Evolutionary conservation across 2,329 filamentous ascomycete species (phyloP).

Genomic region (Aureobasidium sp.): DNA sequence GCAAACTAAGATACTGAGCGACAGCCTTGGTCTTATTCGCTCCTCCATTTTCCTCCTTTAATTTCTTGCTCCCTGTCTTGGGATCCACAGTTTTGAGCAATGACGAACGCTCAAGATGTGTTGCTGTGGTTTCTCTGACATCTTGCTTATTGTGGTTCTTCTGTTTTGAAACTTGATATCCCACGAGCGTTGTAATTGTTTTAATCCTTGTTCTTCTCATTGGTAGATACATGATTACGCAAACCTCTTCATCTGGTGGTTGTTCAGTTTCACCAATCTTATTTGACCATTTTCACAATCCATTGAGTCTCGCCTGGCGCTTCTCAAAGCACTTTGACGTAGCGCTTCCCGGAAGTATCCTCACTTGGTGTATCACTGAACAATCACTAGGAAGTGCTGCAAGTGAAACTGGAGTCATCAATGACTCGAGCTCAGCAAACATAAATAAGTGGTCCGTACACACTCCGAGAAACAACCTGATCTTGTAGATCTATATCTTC

Average conservation of each 20-base stretch:
- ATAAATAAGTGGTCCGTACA: conserved; percentile 9
- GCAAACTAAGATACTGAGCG: conserved; percentile 43
- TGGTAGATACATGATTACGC: not conserved
- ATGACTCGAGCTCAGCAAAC: conserved; percentile 11
- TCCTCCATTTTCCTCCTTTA: not conserved
- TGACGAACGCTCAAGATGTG: not conserved
- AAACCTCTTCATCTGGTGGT: not conserved
- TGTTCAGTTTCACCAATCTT: not conserved
- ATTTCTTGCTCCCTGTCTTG: not conserved
- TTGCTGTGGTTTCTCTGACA: not conserved
- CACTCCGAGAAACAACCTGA: conserved; percentile 2
- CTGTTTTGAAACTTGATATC: not conserved
- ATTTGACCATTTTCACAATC: not conserved
- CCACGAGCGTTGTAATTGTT: not conserved
- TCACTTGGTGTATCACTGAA: not conserved
- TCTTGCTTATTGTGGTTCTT: not conserved
- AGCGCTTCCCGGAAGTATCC: not conserved
- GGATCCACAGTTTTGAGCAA: not conserved
- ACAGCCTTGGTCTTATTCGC: not conserved
- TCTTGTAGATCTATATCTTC: not conserved
- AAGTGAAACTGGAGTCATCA: conserved; percentile 2
- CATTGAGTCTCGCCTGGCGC: not conserved
- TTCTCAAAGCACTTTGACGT: not conserved
- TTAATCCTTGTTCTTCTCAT: not conserved
- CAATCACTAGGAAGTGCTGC: not conserved